Percentiles rank a stretch among this genome's conserved stretches.
Conservation (phyloP, 805 yeast species). For the Cyberlindnera americana region DNA sequence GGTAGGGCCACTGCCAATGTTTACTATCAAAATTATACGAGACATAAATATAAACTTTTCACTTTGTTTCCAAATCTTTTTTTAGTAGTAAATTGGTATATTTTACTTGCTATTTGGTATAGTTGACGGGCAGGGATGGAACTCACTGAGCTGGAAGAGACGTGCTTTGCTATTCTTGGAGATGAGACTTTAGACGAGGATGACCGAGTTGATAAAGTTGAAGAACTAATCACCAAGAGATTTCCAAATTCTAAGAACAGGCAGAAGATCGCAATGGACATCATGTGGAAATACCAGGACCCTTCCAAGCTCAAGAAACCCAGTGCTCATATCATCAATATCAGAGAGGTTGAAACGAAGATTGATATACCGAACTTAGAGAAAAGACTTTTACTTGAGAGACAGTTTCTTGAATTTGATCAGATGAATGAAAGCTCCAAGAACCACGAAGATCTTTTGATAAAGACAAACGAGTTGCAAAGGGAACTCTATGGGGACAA, state of each 20-base stretch:
- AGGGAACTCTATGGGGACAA: constrained; percentile 19
- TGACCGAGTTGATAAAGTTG: constrained; percentile 37
- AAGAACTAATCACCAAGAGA: constrained; percentile 29
- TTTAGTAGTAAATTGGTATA: too few species aligned
- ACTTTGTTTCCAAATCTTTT: too few species aligned
- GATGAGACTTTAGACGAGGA: constrained; percentile 33
- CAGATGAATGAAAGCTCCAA: constrained; percentile 3
- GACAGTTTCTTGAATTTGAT: constrained; percentile 22
- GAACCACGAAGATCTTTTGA: constrained; percentile 18
- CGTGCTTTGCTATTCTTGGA: constrained; percentile 32
- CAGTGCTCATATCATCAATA: constrained; percentile 22
- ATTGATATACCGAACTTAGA: constrained; percentile 27
- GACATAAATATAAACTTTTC: too few species aligned
- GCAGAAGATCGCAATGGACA: constrained; percentile 37
- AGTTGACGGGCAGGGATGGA: constrained; percentile 3
- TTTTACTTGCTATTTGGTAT: too few species aligned
- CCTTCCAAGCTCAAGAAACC: constrained; percentile 20
- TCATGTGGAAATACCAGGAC: constrained; percentile 39
- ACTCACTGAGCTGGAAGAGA: constrained; percentile 19
- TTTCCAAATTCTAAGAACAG: constrained; percentile 23
- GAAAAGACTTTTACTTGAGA: constrained; percentile 25
- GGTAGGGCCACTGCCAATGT: constrained; percentile 1
- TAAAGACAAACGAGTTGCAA: constrained; percentile 20
- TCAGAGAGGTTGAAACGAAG: constrained; percentile 16
- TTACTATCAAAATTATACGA: too few species aligned